phyloP scores from a whole-genome alignment of 2,329 filamentous ascomycete species.

The Purpureocillium lavendulum region DNA sequence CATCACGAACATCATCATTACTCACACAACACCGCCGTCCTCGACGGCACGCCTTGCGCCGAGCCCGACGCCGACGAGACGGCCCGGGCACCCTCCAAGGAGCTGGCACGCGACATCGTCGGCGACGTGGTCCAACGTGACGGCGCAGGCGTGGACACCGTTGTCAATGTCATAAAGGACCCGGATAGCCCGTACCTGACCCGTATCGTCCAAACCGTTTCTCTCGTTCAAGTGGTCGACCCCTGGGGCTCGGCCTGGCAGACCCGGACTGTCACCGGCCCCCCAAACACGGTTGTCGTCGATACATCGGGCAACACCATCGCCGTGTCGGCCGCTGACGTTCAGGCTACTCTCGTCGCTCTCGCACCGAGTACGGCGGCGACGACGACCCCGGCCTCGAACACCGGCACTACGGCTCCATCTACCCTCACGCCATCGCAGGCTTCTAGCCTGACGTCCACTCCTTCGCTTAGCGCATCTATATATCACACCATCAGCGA shows the following conservation, averaged over 20 bases:
- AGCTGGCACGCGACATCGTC: not conserved
- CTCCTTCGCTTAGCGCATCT: slow-evolving; percentile 8
- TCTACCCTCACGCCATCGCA: not conserved
- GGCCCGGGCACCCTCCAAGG: slow-evolving; percentile 4
- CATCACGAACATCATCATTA: slow-evolving; percentile 8
- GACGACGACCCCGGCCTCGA: slow-evolving; percentile 10
- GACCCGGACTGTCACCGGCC: slow-evolving; percentile 31
- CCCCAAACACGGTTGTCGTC: slow-evolving; percentile 28
- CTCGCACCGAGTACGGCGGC: slow-evolving; percentile 13
- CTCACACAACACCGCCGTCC: slow-evolving; percentile 11
- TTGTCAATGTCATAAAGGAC: slow-evolving; percentile 3
- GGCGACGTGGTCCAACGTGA: slow-evolving; percentile 1
- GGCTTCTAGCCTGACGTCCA: slow-evolving; percentile 4
- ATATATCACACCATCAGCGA: slow-evolving; percentile 6
- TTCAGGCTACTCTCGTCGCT: slow-evolving; percentile 13
- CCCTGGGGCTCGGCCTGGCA: slow-evolving; percentile 34
- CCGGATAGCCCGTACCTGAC: slow-evolving; percentile 24
- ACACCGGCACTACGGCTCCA: not conserved
- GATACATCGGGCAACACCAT: slow-evolving; percentile 27
- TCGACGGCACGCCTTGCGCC: not conserved
- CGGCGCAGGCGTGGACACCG: slow-evolving; percentile 9
- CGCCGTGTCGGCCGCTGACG: slow-evolving; percentile 19
- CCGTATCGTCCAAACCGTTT: slow-evolving; percentile 45
- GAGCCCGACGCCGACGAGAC: slow-evolving; percentile 10
- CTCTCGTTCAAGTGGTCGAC: slow-evolving; percentile 45